phyloP scores from a whole-genome alignment of 129 eudicot species.

The Cynara cardunculus region DNA sequence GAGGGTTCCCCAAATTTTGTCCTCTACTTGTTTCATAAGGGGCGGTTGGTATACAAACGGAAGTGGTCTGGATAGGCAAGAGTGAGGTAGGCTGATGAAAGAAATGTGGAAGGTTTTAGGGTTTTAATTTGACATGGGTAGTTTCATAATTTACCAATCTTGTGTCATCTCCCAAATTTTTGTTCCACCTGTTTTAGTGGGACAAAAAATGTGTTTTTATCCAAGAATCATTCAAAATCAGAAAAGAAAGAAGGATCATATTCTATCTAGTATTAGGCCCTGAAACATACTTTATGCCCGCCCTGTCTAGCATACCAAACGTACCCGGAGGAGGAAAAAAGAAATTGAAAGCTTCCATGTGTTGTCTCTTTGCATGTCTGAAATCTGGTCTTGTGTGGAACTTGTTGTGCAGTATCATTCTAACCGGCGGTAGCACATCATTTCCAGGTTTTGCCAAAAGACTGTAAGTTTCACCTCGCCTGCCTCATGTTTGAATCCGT shows the following conservation, averaged over 20 bases:
- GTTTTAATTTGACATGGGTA: not conserved
- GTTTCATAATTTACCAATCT: not conserved
- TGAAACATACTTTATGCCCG: not conserved
- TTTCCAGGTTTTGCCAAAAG: constrained; percentile 87
- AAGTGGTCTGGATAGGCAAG: too few species aligned
- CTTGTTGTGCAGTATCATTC: constrained; percentile 61
- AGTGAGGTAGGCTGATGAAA: too few species aligned
- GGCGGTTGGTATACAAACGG: too few species aligned
- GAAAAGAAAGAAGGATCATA: too few species aligned
- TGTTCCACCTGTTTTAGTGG: not conserved
- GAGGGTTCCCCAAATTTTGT: too few species aligned
- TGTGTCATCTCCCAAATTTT: not conserved
- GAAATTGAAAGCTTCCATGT: not conserved
- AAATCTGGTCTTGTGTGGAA: constrained; percentile 5
- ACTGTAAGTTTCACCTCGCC: constrained; percentile 53
- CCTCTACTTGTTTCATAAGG: too few species aligned
- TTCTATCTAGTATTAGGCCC: too few species aligned
- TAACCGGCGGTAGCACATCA: constrained; percentile 89
- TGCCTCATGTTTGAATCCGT: not conserved
- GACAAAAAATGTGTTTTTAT: not conserved
- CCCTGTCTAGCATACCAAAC: not conserved
- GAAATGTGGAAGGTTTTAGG: not conserved
- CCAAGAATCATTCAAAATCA: too few species aligned
- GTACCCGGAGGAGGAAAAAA: too few species aligned
- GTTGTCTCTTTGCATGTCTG: not conserved